phyloP scores from a whole-genome alignment of 768 basidiomycete genomes.

The Solioccasus polychromus region DNA sequence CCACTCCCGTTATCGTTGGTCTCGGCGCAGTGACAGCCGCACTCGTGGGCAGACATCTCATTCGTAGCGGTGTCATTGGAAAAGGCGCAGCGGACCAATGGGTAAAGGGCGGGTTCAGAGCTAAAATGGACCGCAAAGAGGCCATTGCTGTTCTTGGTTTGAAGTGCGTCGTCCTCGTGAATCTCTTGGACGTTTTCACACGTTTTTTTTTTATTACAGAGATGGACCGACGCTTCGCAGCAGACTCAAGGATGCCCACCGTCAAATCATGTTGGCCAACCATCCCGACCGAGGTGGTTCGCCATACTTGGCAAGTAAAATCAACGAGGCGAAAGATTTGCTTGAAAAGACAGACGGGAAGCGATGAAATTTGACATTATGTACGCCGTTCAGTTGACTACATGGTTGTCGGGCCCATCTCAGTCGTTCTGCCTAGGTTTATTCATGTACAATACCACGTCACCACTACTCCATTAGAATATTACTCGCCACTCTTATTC shows the following conservation, averaged over 20 bases:
- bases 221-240: constrained; percentile 76
- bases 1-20: constrained; percentile 75
- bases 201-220: constrained; percentile 47
- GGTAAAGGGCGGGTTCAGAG: constrained; percentile 90
- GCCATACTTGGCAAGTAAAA: constrained; percentile 98
- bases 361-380: constrained; percentile 20
- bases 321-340: constrained; percentile 96
- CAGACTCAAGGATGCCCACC: constrained; percentile 91
- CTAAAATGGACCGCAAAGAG: constrained; percentile 95
- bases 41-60: constrained; percentile 66
- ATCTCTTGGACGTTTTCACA: not conserved
- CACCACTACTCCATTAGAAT: constrained; percentile 19
- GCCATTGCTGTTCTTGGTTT: constrained; percentile 89
- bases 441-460: constrained; percentile 20
- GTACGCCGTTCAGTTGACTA: constrained; percentile 9
- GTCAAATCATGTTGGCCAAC: constrained; percentile 96
- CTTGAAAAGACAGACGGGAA: constrained; percentile 76
- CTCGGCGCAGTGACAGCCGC: constrained; percentile 76
- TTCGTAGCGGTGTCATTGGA: constrained; percentile 59
- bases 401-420: not conserved
- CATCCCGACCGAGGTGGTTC: constrained; percentile 98
- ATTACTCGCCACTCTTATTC: constrained; percentile 12
- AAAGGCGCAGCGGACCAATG: constrained; percentile 75
- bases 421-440: not conserved
- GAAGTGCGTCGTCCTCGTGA: constrained; percentile 56